Conservation (phyloP, 1,284 basidiomycete species). For the Papiliotrema laurentii region DNA sequence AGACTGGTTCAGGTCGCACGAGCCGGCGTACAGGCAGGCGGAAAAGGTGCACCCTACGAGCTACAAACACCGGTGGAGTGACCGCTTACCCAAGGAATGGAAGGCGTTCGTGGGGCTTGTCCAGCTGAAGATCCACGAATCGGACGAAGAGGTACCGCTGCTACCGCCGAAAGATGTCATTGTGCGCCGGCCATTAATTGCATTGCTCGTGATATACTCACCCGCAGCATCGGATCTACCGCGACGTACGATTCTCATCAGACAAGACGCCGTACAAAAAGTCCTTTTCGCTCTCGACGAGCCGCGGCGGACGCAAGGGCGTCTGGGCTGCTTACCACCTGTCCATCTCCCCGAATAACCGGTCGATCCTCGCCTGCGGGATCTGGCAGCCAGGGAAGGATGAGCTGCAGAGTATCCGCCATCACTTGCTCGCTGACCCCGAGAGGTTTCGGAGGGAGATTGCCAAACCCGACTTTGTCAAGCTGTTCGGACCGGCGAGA, state of each 20-base stretch:
- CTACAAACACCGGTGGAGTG: background rate
- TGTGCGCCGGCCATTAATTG: conserved; percentile 51
- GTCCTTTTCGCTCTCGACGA: conserved; percentile 52
- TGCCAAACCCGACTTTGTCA: conserved; percentile 61
- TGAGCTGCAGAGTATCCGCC: conserved; percentile 67
- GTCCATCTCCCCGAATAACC: conserved; percentile 59
- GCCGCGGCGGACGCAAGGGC: conserved; percentile 44
- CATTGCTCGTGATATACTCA: background rate
- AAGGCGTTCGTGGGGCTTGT: conserved; percentile 72
- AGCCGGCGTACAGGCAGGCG: conserved; percentile 72
- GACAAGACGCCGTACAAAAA: conserved; percentile 78
- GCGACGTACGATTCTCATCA: conserved; percentile 67
- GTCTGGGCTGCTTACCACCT: conserved; percentile 46
- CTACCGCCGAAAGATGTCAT: conserved; percentile 81
- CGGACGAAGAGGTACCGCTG: conserved; percentile 73
- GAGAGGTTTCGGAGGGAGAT: conserved; percentile 63
- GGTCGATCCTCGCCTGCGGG: conserved; percentile 71
- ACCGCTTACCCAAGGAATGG: conserved; percentile 58
- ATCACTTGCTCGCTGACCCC: conserved; percentile 62
- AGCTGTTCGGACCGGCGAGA: conserved; percentile 65
- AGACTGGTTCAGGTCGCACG: conserved; percentile 63
- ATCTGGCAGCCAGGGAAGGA: conserved; percentile 77
- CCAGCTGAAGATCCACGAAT: conserved; percentile 60
- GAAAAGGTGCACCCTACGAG: conserved; percentile 53
- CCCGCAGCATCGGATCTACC: conserved; percentile 48